A percentile compares a stretch with the other conserved stretches of the same genome.
Evolutionary conservation across 2,329 filamentous ascomycete species (phyloP).

Genomic region (Microdochium paspali): DNA sequence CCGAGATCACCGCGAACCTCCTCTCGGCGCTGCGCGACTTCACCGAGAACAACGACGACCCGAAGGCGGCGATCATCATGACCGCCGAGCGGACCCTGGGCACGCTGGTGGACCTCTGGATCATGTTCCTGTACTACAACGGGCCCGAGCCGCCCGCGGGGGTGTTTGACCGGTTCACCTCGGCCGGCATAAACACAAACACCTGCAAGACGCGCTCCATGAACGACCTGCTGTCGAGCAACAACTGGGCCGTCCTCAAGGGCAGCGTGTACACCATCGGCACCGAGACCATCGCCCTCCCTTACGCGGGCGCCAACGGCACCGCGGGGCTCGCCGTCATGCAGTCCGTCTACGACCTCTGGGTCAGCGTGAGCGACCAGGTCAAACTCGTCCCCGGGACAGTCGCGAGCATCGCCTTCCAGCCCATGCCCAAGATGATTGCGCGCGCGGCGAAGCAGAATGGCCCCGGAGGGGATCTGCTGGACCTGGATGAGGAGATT

Average conservation of each 20-base stretch:
- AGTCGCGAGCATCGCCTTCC: constrained; percentile 24
- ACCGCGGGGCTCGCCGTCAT: constrained; percentile 11
- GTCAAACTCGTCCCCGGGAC: constrained; percentile 13
- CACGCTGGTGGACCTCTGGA: constrained; percentile 40
- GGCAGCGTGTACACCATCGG: constrained; percentile 26
- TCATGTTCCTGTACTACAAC: constrained; percentile 56
- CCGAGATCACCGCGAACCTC: constrained; percentile 22
- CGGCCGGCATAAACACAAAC: constrained; percentile 31
- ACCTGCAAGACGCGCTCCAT: constrained; percentile 36
- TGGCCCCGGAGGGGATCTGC: constrained; percentile 24
- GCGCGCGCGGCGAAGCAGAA: constrained; percentile 15
- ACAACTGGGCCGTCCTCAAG: constrained; percentile 27
- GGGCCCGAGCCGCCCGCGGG: constrained; percentile 39
- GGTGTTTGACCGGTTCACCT: constrained; percentile 47
- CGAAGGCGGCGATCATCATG: constrained; percentile 50
- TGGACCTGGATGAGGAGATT: constrained; percentile 25
- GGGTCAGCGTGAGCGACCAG: constrained; percentile 19
- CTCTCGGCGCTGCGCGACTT: constrained; percentile 42
- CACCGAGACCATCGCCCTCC: constrained; percentile 26
- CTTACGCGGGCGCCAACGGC: constrained; percentile 12
- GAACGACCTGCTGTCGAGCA: constrained; percentile 31
- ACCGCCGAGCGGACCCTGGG: constrained; percentile 37
- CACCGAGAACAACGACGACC: constrained; percentile 46
- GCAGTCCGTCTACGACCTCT: constrained; percentile 19
- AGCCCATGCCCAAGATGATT: constrained; percentile 26